phyloP scores from a whole-genome alignment of 2,329 filamentous ascomycete genomes.

The Celoporthe dispersa region DNA sequence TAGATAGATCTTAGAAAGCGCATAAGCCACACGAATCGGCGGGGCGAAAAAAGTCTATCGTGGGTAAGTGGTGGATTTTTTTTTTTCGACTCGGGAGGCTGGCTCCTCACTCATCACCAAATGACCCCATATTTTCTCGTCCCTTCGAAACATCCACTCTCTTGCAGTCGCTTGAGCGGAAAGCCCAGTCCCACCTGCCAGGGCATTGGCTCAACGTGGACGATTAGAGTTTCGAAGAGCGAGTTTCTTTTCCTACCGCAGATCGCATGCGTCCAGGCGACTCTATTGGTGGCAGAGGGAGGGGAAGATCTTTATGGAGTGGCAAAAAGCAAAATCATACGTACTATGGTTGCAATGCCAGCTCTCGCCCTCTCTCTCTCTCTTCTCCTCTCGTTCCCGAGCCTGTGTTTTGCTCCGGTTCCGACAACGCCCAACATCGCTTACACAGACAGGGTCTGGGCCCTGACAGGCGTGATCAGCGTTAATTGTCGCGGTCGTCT shows the following conservation, averaged over 20 bases:
- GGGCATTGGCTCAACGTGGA: constrained; percentile 7
- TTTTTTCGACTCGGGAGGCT: not conserved
- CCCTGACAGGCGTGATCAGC: not conserved
- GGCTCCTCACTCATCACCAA: too few relatives aligned
- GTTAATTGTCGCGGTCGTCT: not conserved
- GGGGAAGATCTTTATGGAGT: not conserved
- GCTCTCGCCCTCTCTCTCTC: not conserved
- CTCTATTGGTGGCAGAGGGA: constrained; percentile 4
- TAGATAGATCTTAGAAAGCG: not conserved
- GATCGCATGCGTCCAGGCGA: not conserved
- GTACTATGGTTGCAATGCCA: not conserved
- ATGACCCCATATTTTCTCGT: constrained; percentile 7
- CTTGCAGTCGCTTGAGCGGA: constrained; percentile 13
- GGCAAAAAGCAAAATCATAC: not conserved
- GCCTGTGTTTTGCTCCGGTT: not conserved
- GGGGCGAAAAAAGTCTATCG: not conserved
- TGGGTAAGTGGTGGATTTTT: not conserved
- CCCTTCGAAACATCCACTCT: constrained; percentile 13
- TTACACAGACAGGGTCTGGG: not conserved
- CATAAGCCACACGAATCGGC: not conserved
- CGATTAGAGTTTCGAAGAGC: not conserved
- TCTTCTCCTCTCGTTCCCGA: not conserved
- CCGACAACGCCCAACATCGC: not conserved
- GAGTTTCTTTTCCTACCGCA: constrained; percentile 3
- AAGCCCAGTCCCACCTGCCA: constrained; percentile 10